A percentile compares a stretch with the other conserved stretches of the same genome.
Conservation (phyloP, 192 early-diverging fungal species). For the Endogone sp. region DNA sequence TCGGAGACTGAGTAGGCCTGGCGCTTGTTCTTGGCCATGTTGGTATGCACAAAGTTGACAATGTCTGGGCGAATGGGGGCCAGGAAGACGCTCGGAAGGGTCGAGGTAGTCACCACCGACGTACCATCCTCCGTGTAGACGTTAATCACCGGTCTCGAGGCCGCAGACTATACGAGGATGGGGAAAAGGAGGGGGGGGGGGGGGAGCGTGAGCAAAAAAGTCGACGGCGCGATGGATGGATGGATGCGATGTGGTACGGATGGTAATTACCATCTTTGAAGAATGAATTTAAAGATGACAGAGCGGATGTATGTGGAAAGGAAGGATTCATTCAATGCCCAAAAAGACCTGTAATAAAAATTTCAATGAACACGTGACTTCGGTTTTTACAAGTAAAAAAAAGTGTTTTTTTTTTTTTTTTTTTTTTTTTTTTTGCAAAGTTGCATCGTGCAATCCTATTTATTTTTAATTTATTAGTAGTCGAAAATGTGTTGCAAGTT, state of each 20-base stretch:
- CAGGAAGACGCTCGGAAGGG: conserved; percentile 90
- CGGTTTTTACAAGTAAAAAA: not conserved
- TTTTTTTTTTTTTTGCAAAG: not conserved
- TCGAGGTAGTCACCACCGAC: conserved; percentile 67
- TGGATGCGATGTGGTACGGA: too few species aligned
- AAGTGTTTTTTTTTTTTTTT: too few species aligned
- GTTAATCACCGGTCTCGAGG: conserved; percentile 84
- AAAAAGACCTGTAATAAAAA: not conserved
- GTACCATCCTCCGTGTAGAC: conserved; percentile 82
- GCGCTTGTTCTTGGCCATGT: conserved; percentile 98
- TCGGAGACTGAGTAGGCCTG: conserved; percentile 94
- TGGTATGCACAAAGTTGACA: conserved; percentile 94
- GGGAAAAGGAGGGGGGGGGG: not conserved
- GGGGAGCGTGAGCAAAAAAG: not conserved
- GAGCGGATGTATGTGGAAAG: conserved; percentile 1
- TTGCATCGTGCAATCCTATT: too few species aligned
- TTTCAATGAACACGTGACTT: not conserved
- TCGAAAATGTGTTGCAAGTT: too few species aligned
- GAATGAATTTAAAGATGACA: conserved; percentile 3
- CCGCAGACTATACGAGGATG: conserved; percentile 23
- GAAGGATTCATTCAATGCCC: not conserved
- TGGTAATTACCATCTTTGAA: conserved; percentile 7
- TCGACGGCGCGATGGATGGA: not conserved
- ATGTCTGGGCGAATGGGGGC: conserved; percentile 97
- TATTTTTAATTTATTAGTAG: too few species aligned